A percentile compares a stretch with the other conserved stretches of the same genome.
phyloP scores from a whole-genome alignment of 179 eudicot genomes.

The Carnegiea gigantea region DNA sequence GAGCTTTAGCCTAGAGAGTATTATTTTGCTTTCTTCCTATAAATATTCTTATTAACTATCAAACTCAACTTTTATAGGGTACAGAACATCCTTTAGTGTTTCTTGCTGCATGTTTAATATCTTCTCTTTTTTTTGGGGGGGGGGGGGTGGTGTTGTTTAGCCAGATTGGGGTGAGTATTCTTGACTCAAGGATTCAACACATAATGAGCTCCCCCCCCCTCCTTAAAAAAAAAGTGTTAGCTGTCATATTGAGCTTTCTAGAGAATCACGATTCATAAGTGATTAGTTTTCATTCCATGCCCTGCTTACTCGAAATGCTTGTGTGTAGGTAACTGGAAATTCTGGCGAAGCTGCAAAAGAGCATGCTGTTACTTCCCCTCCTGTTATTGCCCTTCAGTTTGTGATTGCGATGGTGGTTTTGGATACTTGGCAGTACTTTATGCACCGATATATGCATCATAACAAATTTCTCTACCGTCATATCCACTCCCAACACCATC shows the following conservation, averaged over 20 bases:
- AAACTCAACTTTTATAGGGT: background rate
- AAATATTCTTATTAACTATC: background rate
- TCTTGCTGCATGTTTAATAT: no score
- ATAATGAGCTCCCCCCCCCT: no score
- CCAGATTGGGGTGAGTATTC: no score
- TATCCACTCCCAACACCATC: constrained; percentile 81
- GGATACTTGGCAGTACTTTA: constrained; percentile 92
- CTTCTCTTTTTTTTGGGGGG: no score
- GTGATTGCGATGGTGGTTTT: constrained; percentile 60
- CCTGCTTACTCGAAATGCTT: constrained; percentile 14
- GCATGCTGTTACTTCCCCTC: constrained; percentile 27
- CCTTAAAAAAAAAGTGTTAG: background rate
- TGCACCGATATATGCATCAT: constrained; percentile 84
- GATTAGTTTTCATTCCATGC: background rate
- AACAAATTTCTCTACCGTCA: constrained; percentile 80
- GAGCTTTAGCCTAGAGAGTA: background rate
- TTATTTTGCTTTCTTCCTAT: background rate
- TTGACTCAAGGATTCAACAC: no score
- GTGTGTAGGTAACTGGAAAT: constrained; percentile 38
- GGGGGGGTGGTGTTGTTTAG: no score
- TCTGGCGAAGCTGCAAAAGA: constrained; percentile 24
- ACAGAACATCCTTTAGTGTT: no score
- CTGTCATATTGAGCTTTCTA: background rate
- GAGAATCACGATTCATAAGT: background rate
- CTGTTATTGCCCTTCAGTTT: constrained; percentile 48